A percentile compares a stretch with the other conserved stretches of the same genome.
phyloP scores from a whole-genome alignment of 768 basidiomycete genomes.

The Sporobolomyces pararoseus region DNA sequence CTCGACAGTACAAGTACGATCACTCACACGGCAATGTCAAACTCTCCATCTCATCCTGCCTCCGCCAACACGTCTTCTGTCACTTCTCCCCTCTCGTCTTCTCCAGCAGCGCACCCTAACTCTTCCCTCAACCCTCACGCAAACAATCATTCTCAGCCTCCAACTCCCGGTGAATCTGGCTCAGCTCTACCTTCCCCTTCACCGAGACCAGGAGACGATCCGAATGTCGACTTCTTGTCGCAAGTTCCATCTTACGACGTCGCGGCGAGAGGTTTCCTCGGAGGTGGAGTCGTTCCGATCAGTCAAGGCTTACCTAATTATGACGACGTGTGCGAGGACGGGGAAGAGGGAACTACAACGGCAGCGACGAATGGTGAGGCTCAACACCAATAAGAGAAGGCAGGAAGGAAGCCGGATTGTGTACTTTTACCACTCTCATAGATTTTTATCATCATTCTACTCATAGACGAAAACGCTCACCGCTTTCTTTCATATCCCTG shows the following conservation, averaged over 20 bases:
- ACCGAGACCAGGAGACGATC: not conserved
- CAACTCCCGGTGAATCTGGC: not conserved
- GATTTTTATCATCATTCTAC: not conserved
- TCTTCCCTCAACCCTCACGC: not conserved
- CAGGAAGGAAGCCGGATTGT: not conserved
- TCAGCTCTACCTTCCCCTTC: not conserved
- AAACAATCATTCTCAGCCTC: not conserved
- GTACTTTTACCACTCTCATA: not conserved
- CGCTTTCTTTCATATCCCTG: too few species aligned
- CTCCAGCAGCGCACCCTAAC: slow-evolving; percentile 11
- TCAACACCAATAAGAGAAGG: not conserved
- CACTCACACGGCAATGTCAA: slow-evolving; percentile 35
- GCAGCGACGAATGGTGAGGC: not conserved
- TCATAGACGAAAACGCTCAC: not conserved
- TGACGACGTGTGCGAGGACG: slow-evolving; percentile 56
- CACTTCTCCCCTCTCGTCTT: slow-evolving; percentile 27
- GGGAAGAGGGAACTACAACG: not conserved
- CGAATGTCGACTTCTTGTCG: slow-evolving; percentile 56
- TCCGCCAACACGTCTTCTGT: slow-evolving; percentile 1
- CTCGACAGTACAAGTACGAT: slow-evolving; percentile 16
- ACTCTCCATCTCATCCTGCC: slow-evolving; percentile 19
- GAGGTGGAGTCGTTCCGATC: slow-evolving; percentile 80
- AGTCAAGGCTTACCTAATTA: slow-evolving; percentile 79
- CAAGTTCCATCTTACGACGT: slow-evolving; percentile 79
- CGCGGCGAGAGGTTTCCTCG: slow-evolving; percentile 80